Evolutionary conservation across 2,329 filamentous ascomycete species (phyloP).

Genomic region (Arthrobotrys sphaeroides): DNA sequence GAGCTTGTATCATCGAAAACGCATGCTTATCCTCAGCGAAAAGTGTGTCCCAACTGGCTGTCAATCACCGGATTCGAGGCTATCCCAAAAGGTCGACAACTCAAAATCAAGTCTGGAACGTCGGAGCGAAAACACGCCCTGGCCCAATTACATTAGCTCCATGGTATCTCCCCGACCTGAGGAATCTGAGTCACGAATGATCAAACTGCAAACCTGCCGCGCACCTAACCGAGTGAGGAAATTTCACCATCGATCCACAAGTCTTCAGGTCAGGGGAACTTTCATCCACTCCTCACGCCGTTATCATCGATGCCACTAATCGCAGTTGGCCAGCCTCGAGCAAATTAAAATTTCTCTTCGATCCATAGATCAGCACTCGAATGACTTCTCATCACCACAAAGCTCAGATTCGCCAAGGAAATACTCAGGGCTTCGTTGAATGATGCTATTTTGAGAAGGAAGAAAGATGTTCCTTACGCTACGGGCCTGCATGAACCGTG

Average conservation of each 20-base stretch:
- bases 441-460: neutral
- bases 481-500: slow-evolving; percentile 13
- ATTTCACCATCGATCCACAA: neutral
- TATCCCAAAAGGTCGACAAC: neutral
- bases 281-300: neutral
- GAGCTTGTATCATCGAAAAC: too few relatives aligned
- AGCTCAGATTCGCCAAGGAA: neutral
- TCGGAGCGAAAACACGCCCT: neutral
- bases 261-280: neutral
- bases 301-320: neutral
- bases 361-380: too few relatives aligned
- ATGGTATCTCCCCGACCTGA: neutral
- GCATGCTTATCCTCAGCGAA: too few relatives aligned
- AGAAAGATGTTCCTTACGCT: neutral
- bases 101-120: slow-evolving; percentile 18
- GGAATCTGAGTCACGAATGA: slow-evolving; percentile 2
- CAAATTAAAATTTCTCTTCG: neutral
- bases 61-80: too few relatives aligned
- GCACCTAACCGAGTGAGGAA: neutral
- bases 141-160: neutral
- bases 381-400: neutral
- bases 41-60: too few relatives aligned
- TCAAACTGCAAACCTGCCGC: neutral
- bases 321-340: neutral
- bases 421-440: neutral